Base-by-base conservation (phyloP, 208 protist species). In the Wallacemonas sp. region DNA sequence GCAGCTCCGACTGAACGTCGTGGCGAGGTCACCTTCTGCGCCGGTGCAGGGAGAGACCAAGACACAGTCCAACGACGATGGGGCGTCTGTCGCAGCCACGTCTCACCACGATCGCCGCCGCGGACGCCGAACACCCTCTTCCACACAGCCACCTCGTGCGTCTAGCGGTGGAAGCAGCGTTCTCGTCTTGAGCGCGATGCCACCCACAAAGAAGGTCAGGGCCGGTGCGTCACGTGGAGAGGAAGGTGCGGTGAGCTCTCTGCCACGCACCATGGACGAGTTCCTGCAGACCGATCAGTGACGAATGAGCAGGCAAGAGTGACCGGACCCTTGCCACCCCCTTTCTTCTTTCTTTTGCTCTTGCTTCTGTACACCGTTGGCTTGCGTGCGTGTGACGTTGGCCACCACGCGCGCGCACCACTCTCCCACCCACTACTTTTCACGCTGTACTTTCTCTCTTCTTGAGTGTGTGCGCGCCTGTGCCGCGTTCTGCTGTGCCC, bases 141-240 rank as follows among this genome's bases (percentile, higher is more conserved):
- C 41, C 41, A 46, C 41, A 6, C 17, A 21, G 19, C 50, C 19
- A 17, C 17, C 6, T 4, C 50, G 50, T 6, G 50, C 50, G 10
- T 57, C 50, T 13, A 73, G 76, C 37, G 67, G 54, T 8, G 62
- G 71, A 15, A 81, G 66, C 52, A 77, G 71, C 32, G 76, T 77
- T 4, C 48, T 71, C 8, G 30, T 66, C 17, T 9, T 81, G 44
- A 81, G 70, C 22, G 39, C 41, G 38, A 44, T 38, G 44, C 39
- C 48, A 3, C n/a, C 45, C 12, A 12, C 63, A 8, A 58, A 58
- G 27, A 57, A 57, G 30, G 13, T 32, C 13, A 33, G n/a, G n/a
- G 63, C 61, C 45, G 30, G 2, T 24, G 21, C 36, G 1, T 13
- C 71, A 69, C 39, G 15, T 19, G n/a, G 19, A 22, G 26, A 64